Evolutionary conservation across 2,329 filamentous ascomycete species (phyloP), one percentile per base, ranked within the genome.

Genomic region (Ophiostoma sp.): DNA sequence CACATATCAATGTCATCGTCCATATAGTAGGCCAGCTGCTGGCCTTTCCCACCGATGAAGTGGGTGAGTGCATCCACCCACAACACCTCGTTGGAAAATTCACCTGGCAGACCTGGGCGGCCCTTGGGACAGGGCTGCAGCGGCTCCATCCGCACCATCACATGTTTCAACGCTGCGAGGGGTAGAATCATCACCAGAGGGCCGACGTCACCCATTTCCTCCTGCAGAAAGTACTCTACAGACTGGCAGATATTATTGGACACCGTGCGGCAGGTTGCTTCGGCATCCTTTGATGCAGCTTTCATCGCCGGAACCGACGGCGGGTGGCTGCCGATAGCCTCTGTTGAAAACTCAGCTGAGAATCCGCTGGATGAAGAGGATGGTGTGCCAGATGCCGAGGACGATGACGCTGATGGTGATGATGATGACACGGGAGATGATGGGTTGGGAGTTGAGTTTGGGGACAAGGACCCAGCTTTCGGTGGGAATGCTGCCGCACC

Each of bases 181-280:
- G 70, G 68, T 16, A 72, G 66, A 1, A 73, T 64, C 60, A 68
- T 69, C 2, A 67, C 67, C 38, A 70, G 55, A 2, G 69, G 70
- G 2, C 73, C 73, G 40, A 73, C 66, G n/a, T 71, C 70, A 44
- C 73, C 70, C 69, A 67, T 70, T 16, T 27, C 8, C 7, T 71
- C 68, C 3, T 63, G 64, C 45, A 74, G 9, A 58, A 73, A 74
- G 67, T 71, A 74, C 66, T 74, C 73, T 36, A 70, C 62, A 1
- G 71, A 71, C 68, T 73, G 73, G 69, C 72, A 73, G 38, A 74
- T 70, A 65, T 74, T 71, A 64, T 65, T 68, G n/a, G 67, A 64
- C 60, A 66, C 68, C 4, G 69, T 64, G 36, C 68, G 68, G 12
- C 36, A 47, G 2, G 66, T 18, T 6, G n/a, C 8, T 1, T 42